Conservation (phyloP, 345 rosid species). For the Sisymbrium irio region DNA sequence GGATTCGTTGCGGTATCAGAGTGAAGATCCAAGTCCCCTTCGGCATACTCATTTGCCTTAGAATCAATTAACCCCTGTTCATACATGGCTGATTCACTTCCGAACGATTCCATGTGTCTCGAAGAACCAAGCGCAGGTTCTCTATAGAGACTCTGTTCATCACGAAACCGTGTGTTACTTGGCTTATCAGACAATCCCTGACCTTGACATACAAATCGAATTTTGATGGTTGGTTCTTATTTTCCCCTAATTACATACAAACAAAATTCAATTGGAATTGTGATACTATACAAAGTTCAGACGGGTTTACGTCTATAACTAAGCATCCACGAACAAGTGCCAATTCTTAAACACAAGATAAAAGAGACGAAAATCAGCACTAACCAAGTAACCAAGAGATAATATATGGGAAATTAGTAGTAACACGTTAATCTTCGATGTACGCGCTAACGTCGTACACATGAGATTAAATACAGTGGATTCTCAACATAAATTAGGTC, state of each 20-base stretch:
- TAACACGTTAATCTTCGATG: background rate
- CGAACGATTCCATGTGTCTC: constrained; percentile 36
- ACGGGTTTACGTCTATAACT: background rate
- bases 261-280: background rate
- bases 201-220: constrained; percentile 28
- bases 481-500: constrained; percentile 21
- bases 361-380: background rate
- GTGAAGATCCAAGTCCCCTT: constrained; percentile 31
- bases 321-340: background rate
- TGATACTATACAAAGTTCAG: background rate
- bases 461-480: background rate
- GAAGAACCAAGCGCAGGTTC: constrained; percentile 36
- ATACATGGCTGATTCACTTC: constrained; percentile 43
- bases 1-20: constrained; percentile 38
- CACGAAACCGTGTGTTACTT: constrained; percentile 40
- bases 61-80: constrained; percentile 35
- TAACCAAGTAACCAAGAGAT: background rate
- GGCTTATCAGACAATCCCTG: constrained; percentile 48
- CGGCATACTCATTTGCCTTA: constrained; percentile 44
- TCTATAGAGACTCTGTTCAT: constrained; percentile 49
- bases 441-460: background rate
- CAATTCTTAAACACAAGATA: no score
- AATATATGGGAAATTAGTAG: no score
- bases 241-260: background rate
- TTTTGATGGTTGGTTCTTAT: background rate